Base-by-base conservation (phyloP, 1,284 basidiomycete genomes). In the Sporisorium scitamineum region DNA sequence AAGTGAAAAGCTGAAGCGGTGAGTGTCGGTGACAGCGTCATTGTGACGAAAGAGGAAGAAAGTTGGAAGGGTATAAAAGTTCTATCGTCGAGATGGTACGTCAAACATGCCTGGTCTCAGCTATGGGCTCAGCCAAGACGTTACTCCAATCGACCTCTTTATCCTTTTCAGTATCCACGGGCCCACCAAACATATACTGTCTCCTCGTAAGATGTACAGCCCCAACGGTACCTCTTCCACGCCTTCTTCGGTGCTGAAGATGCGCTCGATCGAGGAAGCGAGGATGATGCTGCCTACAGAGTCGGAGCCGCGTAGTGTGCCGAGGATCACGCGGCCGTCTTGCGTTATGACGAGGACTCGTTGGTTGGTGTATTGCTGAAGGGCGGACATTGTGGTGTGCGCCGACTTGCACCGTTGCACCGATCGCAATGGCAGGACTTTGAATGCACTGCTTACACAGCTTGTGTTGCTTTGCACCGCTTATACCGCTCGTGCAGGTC, bases 171-270 rank as follows among this genome's bases (percentile, higher is more conserved):
- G 92, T 90, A 86, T 99, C 96, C 34, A 98, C 84, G 86, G 97
- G 94, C 51, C 94, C 42, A 99, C 93, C 72, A 97, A 88, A 42
- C 92, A 92, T 48, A 97, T 95, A 89, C 96, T 95, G 84, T 99
- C 96, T 2, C 96, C 96, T 83, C 97, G 94, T 81, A 99, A 93
- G 77, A 99, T 91, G 86, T 99, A 99, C 52, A 99, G 88, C 1
- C 96, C 96, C n/a, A 99, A 88, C 0, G 94, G 92, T 13, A 96
- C 91, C 88, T 97, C 94, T 86, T 98, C 94, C 32, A 97, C 94
- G 24, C 93, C 93, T 82, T 93, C 92, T 18, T 99, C 95, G 2
- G 64, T 24, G 61, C 78, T 83, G 47, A 83, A 85, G 24, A 85
- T 80, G 27, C 84, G 61, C 69, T 85, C 84, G 16, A 80, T 63